Base-by-base conservation (phyloP, 768 basidiomycete species). In the Scleroderma bovista region DNA sequence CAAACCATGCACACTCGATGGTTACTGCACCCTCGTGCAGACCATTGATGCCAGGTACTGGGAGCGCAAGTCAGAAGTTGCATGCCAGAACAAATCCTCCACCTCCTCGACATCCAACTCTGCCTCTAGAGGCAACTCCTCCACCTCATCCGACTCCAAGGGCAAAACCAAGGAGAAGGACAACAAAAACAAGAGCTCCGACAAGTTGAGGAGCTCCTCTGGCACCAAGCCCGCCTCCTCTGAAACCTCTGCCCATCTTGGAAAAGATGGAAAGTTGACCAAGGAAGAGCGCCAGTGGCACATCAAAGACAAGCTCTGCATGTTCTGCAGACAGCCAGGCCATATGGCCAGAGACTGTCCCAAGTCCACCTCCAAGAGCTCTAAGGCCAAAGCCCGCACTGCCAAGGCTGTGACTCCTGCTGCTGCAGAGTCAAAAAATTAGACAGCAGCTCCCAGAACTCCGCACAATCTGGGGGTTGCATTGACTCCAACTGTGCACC, bases 381-480 rank as follows among this genome's bases (percentile, higher is more conserved):
- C n/a, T n/a, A n/a, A n/a, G n/a, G 31, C 43, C 7, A 47, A 42
- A n/a, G 44, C 44, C 20, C 41, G 16, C 8, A 40, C 20, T 7
- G 29, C 36, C 16, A 39, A 51, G 37, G 40, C 7, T 2, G 15
- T 32, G 26, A 38, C 15, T 41, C 44, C 43, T 9, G 9, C 26
- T 33, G 6, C n/a, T 1, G 34, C n/a, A n/a, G n/a, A 50, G 47
- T 6, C 39, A 39, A 52, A 55, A 51, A 43, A 52, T 46, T 55
- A 52, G 51, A 16, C 19, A 0, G 31, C 23, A 20, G 22, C 43
- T 46, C 33, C 6, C 19, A 0, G 4, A 9, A 29, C 26, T 29
- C 26, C 9, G 26, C 26, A 29, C 26, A 29, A 9, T 4, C 26
- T 29, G 3, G 38, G 36, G 33, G 22, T 39, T 45, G 38, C 15